Evolutionary conservation across 805 yeast species (phyloP).

Genomic region (Starmera amethionina): DNA sequence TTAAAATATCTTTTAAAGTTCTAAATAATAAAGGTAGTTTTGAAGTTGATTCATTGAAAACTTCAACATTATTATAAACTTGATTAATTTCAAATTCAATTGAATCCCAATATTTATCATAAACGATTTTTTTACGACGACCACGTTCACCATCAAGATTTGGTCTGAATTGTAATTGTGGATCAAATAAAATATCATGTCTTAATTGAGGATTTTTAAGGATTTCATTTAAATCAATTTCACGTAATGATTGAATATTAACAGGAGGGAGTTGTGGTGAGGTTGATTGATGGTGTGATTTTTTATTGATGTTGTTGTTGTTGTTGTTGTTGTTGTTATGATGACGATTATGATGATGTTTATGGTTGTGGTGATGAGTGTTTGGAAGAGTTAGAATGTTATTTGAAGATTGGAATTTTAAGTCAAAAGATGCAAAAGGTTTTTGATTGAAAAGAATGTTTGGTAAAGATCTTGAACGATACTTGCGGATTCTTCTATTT

Average conservation of each 20-base stretch:
- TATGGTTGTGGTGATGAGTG: slow-evolving; percentile 2
- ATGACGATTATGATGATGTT: slow-evolving; percentile 10
- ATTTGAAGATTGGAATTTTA: neutral
- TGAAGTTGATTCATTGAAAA: slow-evolving; percentile 10
- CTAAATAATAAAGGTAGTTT: slow-evolving; percentile 58
- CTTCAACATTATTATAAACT: slow-evolving; percentile 20
- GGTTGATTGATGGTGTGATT: slow-evolving; percentile 13
- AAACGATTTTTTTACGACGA: slow-evolving; percentile 58
- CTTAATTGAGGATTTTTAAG: slow-evolving; percentile 85
- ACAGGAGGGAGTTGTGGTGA: slow-evolving; percentile 69
- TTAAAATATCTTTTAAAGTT: slow-evolving; percentile 68
- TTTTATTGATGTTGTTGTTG: slow-evolving; percentile 15
- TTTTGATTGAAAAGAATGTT: slow-evolving; percentile 10
- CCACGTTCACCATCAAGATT: slow-evolving; percentile 89
- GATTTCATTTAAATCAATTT: slow-evolving; percentile 81
- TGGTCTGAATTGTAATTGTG: slow-evolving; percentile 85
- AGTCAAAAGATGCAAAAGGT: slow-evolving; percentile 1
- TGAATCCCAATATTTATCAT: slow-evolving; percentile 79
- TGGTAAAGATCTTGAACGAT: slow-evolving; percentile 19
- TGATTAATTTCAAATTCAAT: slow-evolving; percentile 58
- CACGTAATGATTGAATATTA: slow-evolving; percentile 69
- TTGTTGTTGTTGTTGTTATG: slow-evolving; percentile 8
- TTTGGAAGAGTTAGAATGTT: neutral
- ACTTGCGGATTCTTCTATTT: slow-evolving; percentile 13
- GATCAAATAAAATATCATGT: slow-evolving; percentile 89